Conservation (phyloP, 768 basidiomycete genomes). For the Amanita thiersii region DNA sequence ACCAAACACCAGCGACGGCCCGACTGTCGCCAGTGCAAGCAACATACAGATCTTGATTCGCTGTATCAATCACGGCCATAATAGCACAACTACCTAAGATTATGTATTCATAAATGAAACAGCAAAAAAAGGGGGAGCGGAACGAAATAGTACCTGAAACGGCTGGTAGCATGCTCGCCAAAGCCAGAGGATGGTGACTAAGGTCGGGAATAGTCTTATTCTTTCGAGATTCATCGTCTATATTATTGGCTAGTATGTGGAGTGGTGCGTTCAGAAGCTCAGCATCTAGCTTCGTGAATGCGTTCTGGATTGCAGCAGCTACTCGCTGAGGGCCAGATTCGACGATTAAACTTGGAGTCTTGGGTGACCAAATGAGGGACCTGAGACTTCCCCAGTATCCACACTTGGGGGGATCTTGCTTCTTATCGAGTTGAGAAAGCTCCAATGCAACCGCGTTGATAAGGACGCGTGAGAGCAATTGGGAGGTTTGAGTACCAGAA, state of each 20-base stretch:
- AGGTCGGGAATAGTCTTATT: slow-evolving; percentile 53
- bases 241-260: slow-evolving; percentile 51
- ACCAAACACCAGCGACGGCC: slow-evolving; percentile 93
- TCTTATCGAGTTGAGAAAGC: slow-evolving; percentile 45
- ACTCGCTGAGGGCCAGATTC: slow-evolving; percentile 44
- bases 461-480: slow-evolving; percentile 73
- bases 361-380: slow-evolving; percentile 28
- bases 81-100: slow-evolving; percentile 81
- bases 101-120: slow-evolving; percentile 11
- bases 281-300: slow-evolving; percentile 79
- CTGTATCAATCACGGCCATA: slow-evolving; percentile 81
- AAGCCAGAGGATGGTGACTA: slow-evolving; percentile 61
- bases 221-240: slow-evolving; percentile 43
- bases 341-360: slow-evolving; percentile 16
- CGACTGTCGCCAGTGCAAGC: slow-evolving; percentile 92
- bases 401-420: slow-evolving; percentile 20
- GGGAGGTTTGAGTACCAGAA: slow-evolving; percentile 75
- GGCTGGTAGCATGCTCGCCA: slow-evolving; percentile 74
- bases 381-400: slow-evolving; percentile 28
- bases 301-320: slow-evolving; percentile 60
- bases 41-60: slow-evolving; percentile 75
- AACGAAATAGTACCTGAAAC: slow-evolving; percentile 48
- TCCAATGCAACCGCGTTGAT: slow-evolving; percentile 80
- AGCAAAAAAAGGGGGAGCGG: slow-evolving; percentile 8
- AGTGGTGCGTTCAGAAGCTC: slow-evolving; percentile 78